phyloP scores from a whole-genome alignment of 2,329 filamentous ascomycete species.

The Rhynchosporium agropyri region DNA sequence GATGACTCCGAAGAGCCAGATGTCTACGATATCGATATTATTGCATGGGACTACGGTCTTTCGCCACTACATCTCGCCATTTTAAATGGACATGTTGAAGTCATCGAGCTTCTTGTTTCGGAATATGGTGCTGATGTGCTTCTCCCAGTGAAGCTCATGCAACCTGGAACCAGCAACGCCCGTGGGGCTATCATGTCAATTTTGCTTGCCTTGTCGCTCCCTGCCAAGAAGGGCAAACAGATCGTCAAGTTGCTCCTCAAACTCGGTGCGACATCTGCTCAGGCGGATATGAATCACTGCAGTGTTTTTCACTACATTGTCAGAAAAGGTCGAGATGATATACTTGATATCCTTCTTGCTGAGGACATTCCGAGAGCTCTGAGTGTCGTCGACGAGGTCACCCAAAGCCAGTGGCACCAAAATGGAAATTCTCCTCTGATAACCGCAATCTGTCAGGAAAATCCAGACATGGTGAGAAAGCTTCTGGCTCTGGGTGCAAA shows the following conservation, averaged over 20 bases:
- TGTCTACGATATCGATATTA: conserved; percentile 74
- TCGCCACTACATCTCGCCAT: conserved; percentile 81
- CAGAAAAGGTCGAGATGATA: conserved; percentile 50
- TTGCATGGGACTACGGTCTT: conserved; percentile 78
- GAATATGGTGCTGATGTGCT: conserved; percentile 78
- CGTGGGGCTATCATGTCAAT: conserved; percentile 68
- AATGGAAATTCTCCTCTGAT: conserved; percentile 55
- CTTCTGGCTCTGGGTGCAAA: conserved; percentile 66
- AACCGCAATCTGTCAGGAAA: conserved; percentile 57
- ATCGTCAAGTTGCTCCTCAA: conserved; percentile 68
- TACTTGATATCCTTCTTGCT: conserved; percentile 54
- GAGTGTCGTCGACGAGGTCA: conserved; percentile 68
- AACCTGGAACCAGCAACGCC: conserved; percentile 44
- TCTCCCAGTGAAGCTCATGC: conserved; percentile 64
- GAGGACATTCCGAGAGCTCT: conserved; percentile 63
- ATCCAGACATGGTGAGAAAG: conserved; percentile 57
- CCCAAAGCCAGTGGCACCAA: conserved; percentile 42
- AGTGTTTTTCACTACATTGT: conserved; percentile 70
- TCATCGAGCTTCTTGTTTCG: conserved; percentile 69
- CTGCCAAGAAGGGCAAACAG: conserved; percentile 61
- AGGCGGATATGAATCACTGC: conserved; percentile 66
- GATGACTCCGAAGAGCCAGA: conserved; percentile 71
- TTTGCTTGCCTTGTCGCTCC: conserved; percentile 66
- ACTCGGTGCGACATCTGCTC: conserved; percentile 72
- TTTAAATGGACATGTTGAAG: conserved; percentile 67